Percentiles rank a stretch among this genome's conserved stretches.
These are phyloP conservation scores for Prunus fruticosa DNA, from an alignment of 306 rosid species.

Conservation along the genomic window DNA sequence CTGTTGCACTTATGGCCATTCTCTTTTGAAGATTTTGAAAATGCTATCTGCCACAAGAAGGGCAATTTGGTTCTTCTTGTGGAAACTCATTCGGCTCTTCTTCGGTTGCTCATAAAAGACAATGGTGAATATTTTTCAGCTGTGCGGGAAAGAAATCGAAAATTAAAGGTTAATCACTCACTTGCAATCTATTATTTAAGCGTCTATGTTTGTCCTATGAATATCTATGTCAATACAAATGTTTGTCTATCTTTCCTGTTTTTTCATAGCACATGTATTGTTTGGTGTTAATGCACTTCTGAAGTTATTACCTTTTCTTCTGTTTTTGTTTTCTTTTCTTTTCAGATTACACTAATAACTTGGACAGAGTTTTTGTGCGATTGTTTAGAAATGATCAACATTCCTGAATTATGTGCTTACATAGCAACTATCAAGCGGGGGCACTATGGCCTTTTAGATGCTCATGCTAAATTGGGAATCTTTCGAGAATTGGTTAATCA, in stretches of 20 bases:
- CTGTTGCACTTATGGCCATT: conserved; percentile 69
- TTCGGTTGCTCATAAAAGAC: conserved; percentile 73
- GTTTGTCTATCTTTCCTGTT: not conserved
- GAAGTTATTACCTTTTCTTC: not conserved
- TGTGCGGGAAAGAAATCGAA: conserved; percentile 52
- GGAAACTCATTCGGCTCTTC: conserved; percentile 82
- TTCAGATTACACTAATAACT: conserved; percentile 76
- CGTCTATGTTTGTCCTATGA: not conserved
- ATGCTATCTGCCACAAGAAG: conserved; percentile 75
- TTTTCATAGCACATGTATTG: not conserved
- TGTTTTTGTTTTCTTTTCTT: conserved; percentile 19
- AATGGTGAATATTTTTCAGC: conserved; percentile 44
- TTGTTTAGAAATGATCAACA: conserved; percentile 67
- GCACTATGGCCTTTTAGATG: conserved; percentile 83
- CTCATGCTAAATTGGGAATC: conserved; percentile 58
- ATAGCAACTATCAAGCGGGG: conserved; percentile 81
- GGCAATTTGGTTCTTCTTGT: conserved; percentile 72
- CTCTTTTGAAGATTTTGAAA: conserved; percentile 86
- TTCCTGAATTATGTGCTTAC: conserved; percentile 48
- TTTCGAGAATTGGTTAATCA: conserved; percentile 60
- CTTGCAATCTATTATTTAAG: conserved; percentile 14
- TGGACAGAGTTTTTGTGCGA: conserved; percentile 85
- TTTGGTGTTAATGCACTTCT: not conserved
- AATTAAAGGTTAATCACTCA: conserved; percentile 48
- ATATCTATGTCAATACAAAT: not conserved